phyloP scores from a whole-genome alignment of 2,329 filamentous ascomycete species.

The Paraconiothyrium sp. region DNA sequence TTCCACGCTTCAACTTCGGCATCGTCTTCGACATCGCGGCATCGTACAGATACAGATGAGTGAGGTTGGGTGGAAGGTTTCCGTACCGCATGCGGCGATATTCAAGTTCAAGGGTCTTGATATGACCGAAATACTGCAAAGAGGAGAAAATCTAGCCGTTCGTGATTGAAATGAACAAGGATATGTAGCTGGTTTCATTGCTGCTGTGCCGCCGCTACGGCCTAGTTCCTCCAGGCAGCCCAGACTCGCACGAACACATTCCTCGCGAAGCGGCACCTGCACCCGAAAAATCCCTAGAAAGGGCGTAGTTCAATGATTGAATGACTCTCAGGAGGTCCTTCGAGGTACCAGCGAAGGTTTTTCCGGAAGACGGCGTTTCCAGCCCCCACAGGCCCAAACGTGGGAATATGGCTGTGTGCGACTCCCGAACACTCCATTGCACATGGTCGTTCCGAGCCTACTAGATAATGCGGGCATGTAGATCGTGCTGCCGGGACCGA shows the following conservation, averaged over 20 bases:
- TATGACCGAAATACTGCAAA: background rate
- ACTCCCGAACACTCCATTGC: too few species aligned
- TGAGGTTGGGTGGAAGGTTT: background rate
- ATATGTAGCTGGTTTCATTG: too few species aligned
- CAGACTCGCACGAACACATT: too few species aligned
- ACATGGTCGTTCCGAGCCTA: too few species aligned
- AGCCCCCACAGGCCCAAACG: background rate
- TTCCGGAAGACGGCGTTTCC: background rate
- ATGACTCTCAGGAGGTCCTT: background rate
- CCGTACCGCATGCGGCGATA: background rate
- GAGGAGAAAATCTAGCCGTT: background rate
- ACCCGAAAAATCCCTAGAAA: too few species aligned
- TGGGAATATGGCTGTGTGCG: background rate
- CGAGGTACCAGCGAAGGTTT: background rate
- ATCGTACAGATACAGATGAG: background rate
- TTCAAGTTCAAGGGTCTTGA: background rate
- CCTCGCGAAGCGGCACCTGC: too few species aligned
- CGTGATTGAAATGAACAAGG: too few species aligned
- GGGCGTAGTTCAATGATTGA: too few species aligned
- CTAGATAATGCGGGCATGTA: too few species aligned
- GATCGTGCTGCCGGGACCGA: too few species aligned
- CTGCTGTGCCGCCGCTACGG: too few species aligned
- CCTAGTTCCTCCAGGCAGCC: too few species aligned
- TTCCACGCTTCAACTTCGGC: background rate
- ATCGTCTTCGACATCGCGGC: background rate